These are phyloP conservation scores for Phytopythium oedochilum DNA, from an alignment of 352 stramenopile species.

Conservation along the genomic window DNA sequence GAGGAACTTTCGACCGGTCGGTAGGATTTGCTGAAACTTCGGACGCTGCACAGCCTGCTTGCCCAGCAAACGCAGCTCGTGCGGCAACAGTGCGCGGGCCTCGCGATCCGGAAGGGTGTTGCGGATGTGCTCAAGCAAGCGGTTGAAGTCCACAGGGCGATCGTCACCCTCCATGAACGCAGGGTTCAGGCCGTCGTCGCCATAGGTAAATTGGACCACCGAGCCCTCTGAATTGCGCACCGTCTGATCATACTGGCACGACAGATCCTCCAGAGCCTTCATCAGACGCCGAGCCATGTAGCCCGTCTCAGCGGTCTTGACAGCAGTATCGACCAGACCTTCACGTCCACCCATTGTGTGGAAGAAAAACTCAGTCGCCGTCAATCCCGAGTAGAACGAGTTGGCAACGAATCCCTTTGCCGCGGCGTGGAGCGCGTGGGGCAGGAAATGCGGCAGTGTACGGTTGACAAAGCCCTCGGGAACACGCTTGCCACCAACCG, in stretches of 20 bases:
- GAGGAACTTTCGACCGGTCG: slow-evolving; percentile 87
- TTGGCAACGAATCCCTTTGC: slow-evolving; percentile 99
- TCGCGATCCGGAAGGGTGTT: slow-evolving; percentile 71
- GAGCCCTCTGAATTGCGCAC: slow-evolving; percentile 85
- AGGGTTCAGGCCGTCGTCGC: slow-evolving; percentile 98
- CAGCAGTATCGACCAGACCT: slow-evolving; percentile 99
- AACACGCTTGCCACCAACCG: slow-evolving; percentile 97
- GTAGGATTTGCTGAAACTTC: slow-evolving; percentile 82
- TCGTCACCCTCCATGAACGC: slow-evolving; percentile 95
- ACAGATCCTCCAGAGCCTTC: slow-evolving; percentile 98
- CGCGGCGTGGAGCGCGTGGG: slow-evolving; percentile 91
- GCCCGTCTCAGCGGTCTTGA: slow-evolving; percentile 99
- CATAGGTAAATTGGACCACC: slow-evolving; percentile 99
- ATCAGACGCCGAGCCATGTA: slow-evolving; percentile 99
- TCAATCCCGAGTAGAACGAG: slow-evolving; percentile 98
- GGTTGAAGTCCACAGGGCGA: slow-evolving; percentile 95
- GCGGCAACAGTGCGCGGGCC: slow-evolving; percentile 62
- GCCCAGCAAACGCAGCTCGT: slow-evolving; percentile 81
- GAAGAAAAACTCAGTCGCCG: slow-evolving; percentile 99
- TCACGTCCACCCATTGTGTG: slow-evolving; percentile 99
- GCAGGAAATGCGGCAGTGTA: slow-evolving; percentile 96
- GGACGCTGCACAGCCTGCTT: slow-evolving; percentile 80
- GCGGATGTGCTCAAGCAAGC: slow-evolving; percentile 89
- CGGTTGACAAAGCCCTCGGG: slow-evolving; percentile 98
- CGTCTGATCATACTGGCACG: slow-evolving; percentile 92